Conservation (phyloP, 306 rosid genomes). For the Cercis canadensis region DNA sequence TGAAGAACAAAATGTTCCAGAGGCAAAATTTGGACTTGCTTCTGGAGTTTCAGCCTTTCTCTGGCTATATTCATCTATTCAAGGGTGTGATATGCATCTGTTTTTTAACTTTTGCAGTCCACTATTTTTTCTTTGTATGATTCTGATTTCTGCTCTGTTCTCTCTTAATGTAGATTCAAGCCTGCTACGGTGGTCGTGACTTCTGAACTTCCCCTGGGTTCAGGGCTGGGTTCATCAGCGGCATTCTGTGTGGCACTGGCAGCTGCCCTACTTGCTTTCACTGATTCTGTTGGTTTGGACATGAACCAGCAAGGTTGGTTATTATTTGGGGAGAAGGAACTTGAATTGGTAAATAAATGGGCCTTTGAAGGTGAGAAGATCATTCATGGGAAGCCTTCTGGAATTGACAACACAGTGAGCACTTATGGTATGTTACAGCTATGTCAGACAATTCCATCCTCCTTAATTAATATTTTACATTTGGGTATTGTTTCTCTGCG, state of each 20-base stretch:
- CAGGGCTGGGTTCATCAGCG: slow-evolving; percentile 97
- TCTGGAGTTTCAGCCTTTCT: slow-evolving; percentile 86
- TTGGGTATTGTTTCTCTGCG: slow-evolving; percentile 20
- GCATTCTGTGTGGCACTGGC: slow-evolving; percentile 80
- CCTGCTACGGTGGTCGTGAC: slow-evolving; percentile 78
- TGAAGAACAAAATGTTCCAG: slow-evolving; percentile 71
- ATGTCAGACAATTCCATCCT: slow-evolving; percentile 11
- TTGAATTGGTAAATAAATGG: slow-evolving; percentile 85
- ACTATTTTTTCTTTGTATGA: neutral
- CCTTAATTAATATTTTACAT: neutral
- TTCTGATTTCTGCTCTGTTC: neutral
- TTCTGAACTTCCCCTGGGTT: slow-evolving; percentile 91
- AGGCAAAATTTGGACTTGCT: slow-evolving; percentile 67
- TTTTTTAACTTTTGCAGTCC: neutral
- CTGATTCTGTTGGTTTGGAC: slow-evolving; percentile 67
- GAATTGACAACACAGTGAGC: slow-evolving; percentile 95
- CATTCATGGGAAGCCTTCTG: slow-evolving; percentile 95
- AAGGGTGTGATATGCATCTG: slow-evolving; percentile 52
- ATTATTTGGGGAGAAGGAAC: slow-evolving; percentile 61
- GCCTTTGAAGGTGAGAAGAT: slow-evolving; percentile 99
- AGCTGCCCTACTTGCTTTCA: slow-evolving; percentile 72
- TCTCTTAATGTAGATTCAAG: slow-evolving; percentile 60
- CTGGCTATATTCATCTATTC: slow-evolving; percentile 83
- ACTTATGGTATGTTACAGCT: slow-evolving; percentile 69
- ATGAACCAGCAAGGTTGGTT: slow-evolving; percentile 68